A percentile compares a stretch with the other conserved stretches of the same genome.
These are phyloP conservation scores for Intubia oerlemansii DNA, from an alignment of 2,329 filamentous ascomycete species.

Conservation along the genomic window DNA sequence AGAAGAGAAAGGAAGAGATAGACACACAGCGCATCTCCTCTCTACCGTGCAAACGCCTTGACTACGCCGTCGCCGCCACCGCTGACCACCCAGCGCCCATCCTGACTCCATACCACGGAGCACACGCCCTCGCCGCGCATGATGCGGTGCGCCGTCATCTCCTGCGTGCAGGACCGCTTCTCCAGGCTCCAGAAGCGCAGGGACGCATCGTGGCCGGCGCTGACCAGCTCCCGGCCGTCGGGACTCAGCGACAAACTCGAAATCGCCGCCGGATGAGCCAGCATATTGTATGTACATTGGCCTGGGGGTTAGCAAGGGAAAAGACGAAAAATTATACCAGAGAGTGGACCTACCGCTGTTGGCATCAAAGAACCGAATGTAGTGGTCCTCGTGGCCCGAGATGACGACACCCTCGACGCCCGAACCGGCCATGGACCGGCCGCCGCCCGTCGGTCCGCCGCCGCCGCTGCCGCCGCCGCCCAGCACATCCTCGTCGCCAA, in stretches of 20 bases:
- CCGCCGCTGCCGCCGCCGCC: conserved; percentile 33
- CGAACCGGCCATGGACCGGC: conserved; percentile 41
- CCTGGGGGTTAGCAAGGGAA: conserved; percentile 29
- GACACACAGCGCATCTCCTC: too few relatives aligned
- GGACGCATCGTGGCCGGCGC: conserved; percentile 85
- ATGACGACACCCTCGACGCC: conserved; percentile 87
- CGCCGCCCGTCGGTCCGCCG: conserved; percentile 49
- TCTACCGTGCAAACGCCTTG: conserved; percentile 57
- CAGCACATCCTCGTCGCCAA: conserved; percentile 52
- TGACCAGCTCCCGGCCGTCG: conserved; percentile 84
- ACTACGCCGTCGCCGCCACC: conserved; percentile 89
- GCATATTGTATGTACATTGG: conserved; percentile 98
- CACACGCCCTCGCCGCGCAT: conserved; percentile 96
- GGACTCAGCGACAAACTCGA: conserved; percentile 81
- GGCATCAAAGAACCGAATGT: conserved; percentile 92
- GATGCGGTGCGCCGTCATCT: conserved; percentile 77
- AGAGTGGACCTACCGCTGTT: conserved; percentile 80
- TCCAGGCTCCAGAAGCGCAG: conserved; percentile 95
- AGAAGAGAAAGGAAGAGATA: too few relatives aligned
- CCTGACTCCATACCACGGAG: conserved; percentile 84
- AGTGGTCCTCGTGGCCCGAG: conserved; percentile 88
- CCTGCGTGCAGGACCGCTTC: conserved; percentile 85
- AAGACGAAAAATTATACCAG: background rate
- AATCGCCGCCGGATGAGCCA: conserved; percentile 85
- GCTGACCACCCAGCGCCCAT: conserved; percentile 85